A percentile compares a stretch with the other conserved stretches of the same genome.
Evolutionary conservation across 139 green algal species (phyloP).

Genomic region (Tetradesmus obliquus): DNA sequence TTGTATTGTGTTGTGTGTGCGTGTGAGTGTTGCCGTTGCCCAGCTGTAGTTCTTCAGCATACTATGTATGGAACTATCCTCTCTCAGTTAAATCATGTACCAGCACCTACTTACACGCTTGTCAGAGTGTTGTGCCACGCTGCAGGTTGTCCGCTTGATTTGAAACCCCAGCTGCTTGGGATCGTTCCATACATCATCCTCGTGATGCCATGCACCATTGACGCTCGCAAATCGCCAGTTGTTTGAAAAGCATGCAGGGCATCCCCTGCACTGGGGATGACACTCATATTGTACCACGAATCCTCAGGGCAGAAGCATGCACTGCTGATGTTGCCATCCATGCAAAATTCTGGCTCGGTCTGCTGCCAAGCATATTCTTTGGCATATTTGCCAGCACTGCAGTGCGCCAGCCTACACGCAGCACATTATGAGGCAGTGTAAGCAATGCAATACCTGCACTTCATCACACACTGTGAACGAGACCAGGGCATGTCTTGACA

Average conservation of each 20-base stretch:
- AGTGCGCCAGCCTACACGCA: constrained; percentile 17
- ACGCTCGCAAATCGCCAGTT: no score
- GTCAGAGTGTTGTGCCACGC: constrained; percentile 26
- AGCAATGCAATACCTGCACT: neutral
- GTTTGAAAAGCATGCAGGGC: neutral
- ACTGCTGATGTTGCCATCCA: neutral
- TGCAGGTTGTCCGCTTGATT: neutral
- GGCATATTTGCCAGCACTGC: constrained; percentile 23
- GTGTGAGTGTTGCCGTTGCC: no score
- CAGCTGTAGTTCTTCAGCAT: no score
- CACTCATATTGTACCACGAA: constrained; percentile 13
- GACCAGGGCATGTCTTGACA: no score
- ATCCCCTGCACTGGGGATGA: constrained; percentile 3
- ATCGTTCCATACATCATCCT: constrained; percentile 24
- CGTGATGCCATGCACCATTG: neutral
- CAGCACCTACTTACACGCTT: constrained; percentile 18
- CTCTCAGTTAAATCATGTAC: no score
- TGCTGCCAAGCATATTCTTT: constrained; percentile 34
- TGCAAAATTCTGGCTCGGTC: constrained; percentile 17
- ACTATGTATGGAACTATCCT: no score
- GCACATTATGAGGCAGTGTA: neutral
- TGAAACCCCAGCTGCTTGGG: constrained; percentile 4
- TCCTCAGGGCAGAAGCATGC: constrained; percentile 32
- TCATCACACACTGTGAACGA: no score
- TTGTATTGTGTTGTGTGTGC: no score